Evolutionary conservation across 2,329 filamentous ascomycete species (phyloP), one percentile per base, ranked within the genome.

Genomic region (Rutstroemia sp.): DNA sequence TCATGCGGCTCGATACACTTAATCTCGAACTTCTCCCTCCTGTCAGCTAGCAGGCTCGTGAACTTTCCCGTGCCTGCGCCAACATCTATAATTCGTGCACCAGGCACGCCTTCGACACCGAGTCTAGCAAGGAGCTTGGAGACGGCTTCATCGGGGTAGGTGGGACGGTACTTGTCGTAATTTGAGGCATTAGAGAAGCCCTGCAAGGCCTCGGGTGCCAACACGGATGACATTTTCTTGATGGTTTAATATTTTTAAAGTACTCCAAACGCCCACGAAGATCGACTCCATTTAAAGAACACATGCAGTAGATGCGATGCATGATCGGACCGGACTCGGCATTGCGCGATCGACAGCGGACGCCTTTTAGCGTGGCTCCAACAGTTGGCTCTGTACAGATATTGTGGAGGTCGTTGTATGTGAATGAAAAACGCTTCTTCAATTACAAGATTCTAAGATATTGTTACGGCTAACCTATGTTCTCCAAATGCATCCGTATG

Each of bases 21-120:
- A 60, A 90, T 73, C 34, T 75, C 68, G 69, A 79, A 88, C 6
- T 71, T 66, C 69, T 89, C 87, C 0, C 76, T 72, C 30, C 84
- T 73, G 14, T 69, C 72, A 6, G 81, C 79, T 36, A 90, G 74
- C 17, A 78, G 63, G 67, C 85, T 81, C 0, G 86, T 88, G 65
- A 88, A 84, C 65, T 88, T 88, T 25, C 86, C 86, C 0, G 85
- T 88, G 0, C 86, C 85, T 3, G 84, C 82, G 1, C 79, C 86
- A 17, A 89, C 73, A 67, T 89, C 86, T 23, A 88, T 68, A 42
- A 88, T 71, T 46, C 71, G 76, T 14, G 78, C 77, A 47, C 73
- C 71, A 6, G 70, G 51, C 17, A 74, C 65, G 25, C 73, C 75
- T 27, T 74, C 70, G 8, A 89, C 68, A 5, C 73, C 70, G n/a